Evolutionary conservation across 2,329 filamentous ascomycete species (phyloP), one percentile per base, ranked within the genome.

Genomic region (Microsporum canis): DNA sequence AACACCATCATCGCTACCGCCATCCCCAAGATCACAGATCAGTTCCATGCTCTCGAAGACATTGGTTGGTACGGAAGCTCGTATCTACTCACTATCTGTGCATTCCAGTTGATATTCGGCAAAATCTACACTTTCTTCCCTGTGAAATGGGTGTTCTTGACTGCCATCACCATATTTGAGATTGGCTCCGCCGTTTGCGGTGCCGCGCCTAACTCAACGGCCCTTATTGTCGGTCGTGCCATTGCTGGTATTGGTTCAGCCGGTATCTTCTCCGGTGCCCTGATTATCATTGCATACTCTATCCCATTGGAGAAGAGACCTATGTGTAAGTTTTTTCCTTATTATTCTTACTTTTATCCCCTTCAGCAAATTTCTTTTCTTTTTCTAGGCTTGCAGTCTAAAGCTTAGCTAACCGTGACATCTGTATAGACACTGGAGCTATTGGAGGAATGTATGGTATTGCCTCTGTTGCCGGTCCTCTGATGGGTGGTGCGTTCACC

Each of bases 51-150:
- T 3, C 68, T 78, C 39, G 68, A 71, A 3, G 77, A 80, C 61
- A 72, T 80, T 5, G 76, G 76, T 36, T 80, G 78, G 78, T 80
- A 80, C 63, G 75, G 75, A 33, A 75, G 72, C 49, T 70, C 75
- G 2, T 78, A 78, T 63, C 67, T 78, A 5, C 67, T 80, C 27
- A 77, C 76, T 0, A 73, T 70, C 3, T 75, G 73, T 62, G 70
- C 75, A 3, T 72, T 78, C 60, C 73, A 74, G 39, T 66, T 78
- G 17, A 68, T 72, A 4, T 77, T 76, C 56, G 78, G 77, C 33
- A 74, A 75, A 64, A 60, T 78, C 1, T 78, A 77, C 66, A 75
- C 71, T 0, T 74, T 76, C 67, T 77, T 73, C 65, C 69, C 72
- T 3, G 67, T 74, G 51, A 79, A 79, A 68, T 76, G 71, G 72